Evolutionary conservation across 129 eudicot genomes (phyloP).

Genomic region (Smallanthus sonchifolius): DNA sequence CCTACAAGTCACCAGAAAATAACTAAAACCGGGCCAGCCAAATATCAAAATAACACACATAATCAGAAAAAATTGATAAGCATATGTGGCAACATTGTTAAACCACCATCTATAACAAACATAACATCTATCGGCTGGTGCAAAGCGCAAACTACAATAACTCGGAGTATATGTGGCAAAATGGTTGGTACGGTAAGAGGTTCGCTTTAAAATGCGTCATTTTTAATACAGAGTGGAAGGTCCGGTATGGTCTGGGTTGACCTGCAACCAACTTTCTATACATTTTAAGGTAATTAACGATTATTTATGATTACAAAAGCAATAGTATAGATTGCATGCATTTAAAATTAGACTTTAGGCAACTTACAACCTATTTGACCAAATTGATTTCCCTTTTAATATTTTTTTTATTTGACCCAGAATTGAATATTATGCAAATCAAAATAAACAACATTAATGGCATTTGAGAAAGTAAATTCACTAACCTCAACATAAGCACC

Average conservation of each 20-base stretch:
- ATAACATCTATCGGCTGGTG: too few relatives aligned
- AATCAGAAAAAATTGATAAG: too few relatives aligned
- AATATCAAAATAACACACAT: too few relatives aligned
- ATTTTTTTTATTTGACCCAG: not conserved
- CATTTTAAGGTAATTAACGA: not conserved
- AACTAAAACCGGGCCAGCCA: too few relatives aligned
- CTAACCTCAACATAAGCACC: slow-evolving; percentile 96
- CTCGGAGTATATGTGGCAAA: not conserved
- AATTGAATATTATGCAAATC: slow-evolving; percentile 3
- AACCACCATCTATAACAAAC: too few relatives aligned
- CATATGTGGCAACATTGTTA: too few relatives aligned
- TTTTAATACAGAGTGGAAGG: not conserved
- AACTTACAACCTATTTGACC: not conserved
- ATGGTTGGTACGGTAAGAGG: not conserved
- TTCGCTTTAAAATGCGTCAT: not conserved
- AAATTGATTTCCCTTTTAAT: not conserved
- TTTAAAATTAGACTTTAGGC: not conserved
- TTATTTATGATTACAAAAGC: not conserved
- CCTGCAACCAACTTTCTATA: not conserved
- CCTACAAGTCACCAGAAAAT: slow-evolving; percentile 27
- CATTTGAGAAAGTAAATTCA: slow-evolving; percentile 1
- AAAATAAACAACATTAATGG: not conserved
- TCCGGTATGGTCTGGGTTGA: not conserved
- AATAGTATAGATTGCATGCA: not conserved
- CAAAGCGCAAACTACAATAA: too few relatives aligned